Conservation (phyloP, 257 asterid genomes). For the Buddleja alternifolia region DNA sequence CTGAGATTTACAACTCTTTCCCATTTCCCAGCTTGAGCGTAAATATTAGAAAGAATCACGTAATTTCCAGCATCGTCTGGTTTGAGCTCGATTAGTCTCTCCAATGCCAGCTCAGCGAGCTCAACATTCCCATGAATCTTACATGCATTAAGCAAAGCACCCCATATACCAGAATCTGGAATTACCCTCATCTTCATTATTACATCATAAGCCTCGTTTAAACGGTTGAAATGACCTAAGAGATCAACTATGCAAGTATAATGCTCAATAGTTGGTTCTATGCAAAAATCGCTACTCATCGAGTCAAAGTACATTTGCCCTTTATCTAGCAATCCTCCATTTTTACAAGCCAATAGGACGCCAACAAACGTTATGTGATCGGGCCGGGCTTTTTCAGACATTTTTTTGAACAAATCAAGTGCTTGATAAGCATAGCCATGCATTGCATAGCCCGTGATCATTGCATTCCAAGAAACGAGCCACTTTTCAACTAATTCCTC, state of each 20-base stretch:
- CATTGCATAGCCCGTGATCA: conserved; percentile 66
- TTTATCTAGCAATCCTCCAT: conserved; percentile 52
- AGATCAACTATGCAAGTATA: conserved; percentile 71
- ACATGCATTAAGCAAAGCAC: conserved; percentile 66
- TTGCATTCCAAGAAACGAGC: conserved; percentile 72
- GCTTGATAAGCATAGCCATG: conserved; percentile 64
- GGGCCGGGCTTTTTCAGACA: conserved; percentile 45
- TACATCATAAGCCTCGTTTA: conserved; percentile 53
- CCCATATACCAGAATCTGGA: conserved; percentile 74
- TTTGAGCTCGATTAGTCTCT: conserved; percentile 52
- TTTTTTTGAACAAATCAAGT: conserved; percentile 45
- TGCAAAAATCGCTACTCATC: conserved; percentile 45
- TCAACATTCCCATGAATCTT: conserved; percentile 60
- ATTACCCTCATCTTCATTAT: conserved; percentile 44
- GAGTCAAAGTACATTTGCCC: conserved; percentile 47
- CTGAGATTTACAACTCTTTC: conserved; percentile 58
- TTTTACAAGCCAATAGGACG: conserved; percentile 66
- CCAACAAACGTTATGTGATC: conserved; percentile 68
- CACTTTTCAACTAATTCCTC: conserved; percentile 47
- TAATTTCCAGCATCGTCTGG: conserved; percentile 65
- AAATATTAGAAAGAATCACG: conserved; percentile 58
- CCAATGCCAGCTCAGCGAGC: conserved; percentile 57
- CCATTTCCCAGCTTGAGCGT: conserved; percentile 74
- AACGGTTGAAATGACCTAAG: conserved; percentile 51
- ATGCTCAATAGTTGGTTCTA: conserved; percentile 63